Base-by-base conservation (phyloP, 805 yeast species). In the Teunomyces aglyptinius region DNA sequence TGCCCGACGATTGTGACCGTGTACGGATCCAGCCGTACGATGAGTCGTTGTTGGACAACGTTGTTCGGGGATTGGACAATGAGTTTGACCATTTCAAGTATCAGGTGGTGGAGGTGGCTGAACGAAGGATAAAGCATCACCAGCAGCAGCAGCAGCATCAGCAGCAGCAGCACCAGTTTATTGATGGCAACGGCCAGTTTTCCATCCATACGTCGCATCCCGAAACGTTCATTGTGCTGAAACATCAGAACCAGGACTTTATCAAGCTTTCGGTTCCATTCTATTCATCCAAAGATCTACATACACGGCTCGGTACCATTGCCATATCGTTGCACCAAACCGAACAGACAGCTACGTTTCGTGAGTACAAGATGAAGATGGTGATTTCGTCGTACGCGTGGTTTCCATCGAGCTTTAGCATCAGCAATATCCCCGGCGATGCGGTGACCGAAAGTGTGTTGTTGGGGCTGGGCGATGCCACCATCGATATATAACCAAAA, bases 261-360 rank as follows among this genome's bases (percentile, higher is more conserved):
- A 60, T 70, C n/a, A 66, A 66, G 46, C 51, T 71, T 38, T 64
- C 73, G 1, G 46, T 68, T 4, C 71, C 73, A 2, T 60, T 66
- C 42, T 64, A 49, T 43, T 41, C 60, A 4, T 53, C 54, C 3
- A 57, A 61, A 20, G 60, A 63, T 38, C 32, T 44, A 8, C 40
- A 44, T 1, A 45, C 27, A 12, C 48, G 61, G 28, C 48, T 64
- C 31, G 77, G 75, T 0, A 58, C 66, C 2, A 50, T 67, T 3
- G 67, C 63, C 46, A 63, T 66, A 2, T 64, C 63, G 44, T 54
- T 72, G 51, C 44, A 65, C 4, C 36, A 41, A 6, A 49, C 43
- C 5, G 43, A 32, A 10, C 35, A 29, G n/a, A 33, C 12, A 13
- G 45, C 28, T 4, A 41, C 22, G 5, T 47, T 32, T 43, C 42